Evolutionary conservation across 495 filamentous ascomycete species (phyloP), one percentile per base, ranked within the genome.

Genomic region (Hypoxylon fuscum): DNA sequence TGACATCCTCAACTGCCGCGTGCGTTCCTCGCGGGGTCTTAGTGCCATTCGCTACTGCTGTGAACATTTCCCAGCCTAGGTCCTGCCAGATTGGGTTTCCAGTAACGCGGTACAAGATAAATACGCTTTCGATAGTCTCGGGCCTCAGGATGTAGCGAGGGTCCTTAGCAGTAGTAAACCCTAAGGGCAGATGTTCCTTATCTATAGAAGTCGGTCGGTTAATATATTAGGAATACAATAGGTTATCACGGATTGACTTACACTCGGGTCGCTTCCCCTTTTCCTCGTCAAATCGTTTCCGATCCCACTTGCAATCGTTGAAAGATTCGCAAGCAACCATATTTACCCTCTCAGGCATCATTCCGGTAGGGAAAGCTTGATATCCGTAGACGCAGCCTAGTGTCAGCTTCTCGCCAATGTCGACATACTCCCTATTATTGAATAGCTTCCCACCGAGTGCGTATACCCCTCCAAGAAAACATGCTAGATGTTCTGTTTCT

Each of bases 351-450:
- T 97, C 93, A 0, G 93, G 93, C 90, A 93, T 93, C 66, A 97
- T 91, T 1, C 92, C 93, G 0, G 89, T 90, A 10, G 83, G 78
- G 17, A 89, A 91, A 15, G 85, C 77, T 58, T 87, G 82, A 68
- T 97, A 97, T 0, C 89, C 87, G 85, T 90, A 97, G 15, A 94
- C 87, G 68, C 93, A 97, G 18, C 92, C 93, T 47, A 92, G 87
- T 0, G 92, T 91, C 20, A 97, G 78, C 69, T 90, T 89, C 42
- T 79, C 73, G 6, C 89, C 94, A 21, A 90, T 78, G 2, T 90
- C 81, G 42, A 95, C 73, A 67, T 96, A 91, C 8, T 82, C 79
- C 6, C 82, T 79, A 20, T 86, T 81, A 15, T 80, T 75, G 60
- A 96, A 93, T 8, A 91, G 73, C 62, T 85, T 87, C n/a, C 91